Percentiles rank a stretch among this genome's conserved stretches.
Evolutionary conservation across 306 rosid species (phyloP).

Genomic region (Prunus armeniaca): DNA sequence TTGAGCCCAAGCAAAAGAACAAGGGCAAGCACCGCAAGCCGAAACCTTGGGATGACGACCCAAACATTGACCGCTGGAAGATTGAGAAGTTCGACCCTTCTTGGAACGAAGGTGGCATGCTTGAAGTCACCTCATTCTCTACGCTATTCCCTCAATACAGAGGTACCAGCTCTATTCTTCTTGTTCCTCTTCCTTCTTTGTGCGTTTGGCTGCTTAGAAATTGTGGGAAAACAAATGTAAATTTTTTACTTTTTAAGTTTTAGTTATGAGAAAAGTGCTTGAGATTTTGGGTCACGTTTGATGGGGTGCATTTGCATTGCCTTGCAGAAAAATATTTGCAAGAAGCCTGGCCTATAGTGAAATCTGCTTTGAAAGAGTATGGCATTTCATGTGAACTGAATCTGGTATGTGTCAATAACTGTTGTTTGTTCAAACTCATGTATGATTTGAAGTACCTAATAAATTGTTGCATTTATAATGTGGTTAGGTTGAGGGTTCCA

Average conservation of each 20-base stretch:
- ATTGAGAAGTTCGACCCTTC: slow-evolving; percentile 77
- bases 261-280: background rate
- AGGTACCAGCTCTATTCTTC: slow-evolving; percentile 20
- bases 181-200: background rate
- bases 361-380: slow-evolving; percentile 55
- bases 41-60: slow-evolving; percentile 97
- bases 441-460: background rate
- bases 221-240: background rate
- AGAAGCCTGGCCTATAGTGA: slow-evolving; percentile 69
- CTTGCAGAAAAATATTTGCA: slow-evolving; percentile 69
- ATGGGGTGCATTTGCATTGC: too few species aligned
- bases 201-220: slow-evolving; percentile 10
- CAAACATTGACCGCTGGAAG: slow-evolving; percentile 79
- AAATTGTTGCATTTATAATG: background rate
- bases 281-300: background rate
- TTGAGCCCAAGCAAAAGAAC: slow-evolving; percentile 26
- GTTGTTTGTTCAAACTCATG: background rate
- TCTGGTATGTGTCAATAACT: slow-evolving; percentile 39
- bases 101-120: slow-evolving; percentile 88
- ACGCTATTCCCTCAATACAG: slow-evolving; percentile 82
- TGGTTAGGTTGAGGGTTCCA: slow-evolving; percentile 75
- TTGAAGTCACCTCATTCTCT: slow-evolving; percentile 82
- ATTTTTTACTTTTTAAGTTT: background rate
- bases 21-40: slow-evolving; percentile 95
- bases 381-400: slow-evolving; percentile 63